Evolutionary conservation across 257 asterid genomes (phyloP).

Genomic region (Jacaranda copaia): DNA sequence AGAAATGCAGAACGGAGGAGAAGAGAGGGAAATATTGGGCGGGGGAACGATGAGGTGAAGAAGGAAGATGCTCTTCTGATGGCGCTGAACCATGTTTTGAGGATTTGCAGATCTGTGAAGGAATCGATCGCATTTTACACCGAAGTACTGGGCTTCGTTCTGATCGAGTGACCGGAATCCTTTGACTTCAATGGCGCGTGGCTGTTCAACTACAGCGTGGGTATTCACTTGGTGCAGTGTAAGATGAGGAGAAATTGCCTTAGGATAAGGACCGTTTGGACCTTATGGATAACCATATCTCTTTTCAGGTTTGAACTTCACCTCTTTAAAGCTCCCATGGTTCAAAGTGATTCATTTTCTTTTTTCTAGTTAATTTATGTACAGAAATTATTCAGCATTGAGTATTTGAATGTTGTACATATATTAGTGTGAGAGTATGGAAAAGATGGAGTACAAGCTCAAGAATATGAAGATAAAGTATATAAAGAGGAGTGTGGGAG

Average conservation of each 20-base stretch:
- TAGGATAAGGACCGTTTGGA: conserved; percentile 51
- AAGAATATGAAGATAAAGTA: conserved; percentile 48
- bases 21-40: conserved; percentile 6
- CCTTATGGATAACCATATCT: conserved; percentile 79
- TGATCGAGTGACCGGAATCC: conserved; percentile 65
- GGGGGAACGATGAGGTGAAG: not conserved
- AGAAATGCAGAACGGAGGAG: conserved; percentile 42
- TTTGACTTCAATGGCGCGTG: conserved; percentile 80
- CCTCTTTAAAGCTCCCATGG: too few relatives aligned
- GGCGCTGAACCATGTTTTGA: conserved; percentile 79
- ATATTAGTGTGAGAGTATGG: conserved; percentile 69
- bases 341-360: not conserved
- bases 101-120: conserved; percentile 64
- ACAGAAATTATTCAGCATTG: too few relatives aligned
- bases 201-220: conserved; percentile 86
- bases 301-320: conserved; percentile 56
- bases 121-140: conserved; percentile 67
- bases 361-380: not conserved
- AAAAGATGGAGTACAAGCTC: conserved; percentile 61
- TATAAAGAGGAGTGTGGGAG: conserved; percentile 67
- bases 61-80: conserved; percentile 47
- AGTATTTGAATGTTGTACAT: not conserved
- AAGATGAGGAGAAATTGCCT: conserved; percentile 54
- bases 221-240: conserved; percentile 69
- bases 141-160: conserved; percentile 64